These are phyloP conservation scores for Beta macrorhiza DNA, from an alignment of 179 eudicot species.

Conservation along the genomic window DNA sequence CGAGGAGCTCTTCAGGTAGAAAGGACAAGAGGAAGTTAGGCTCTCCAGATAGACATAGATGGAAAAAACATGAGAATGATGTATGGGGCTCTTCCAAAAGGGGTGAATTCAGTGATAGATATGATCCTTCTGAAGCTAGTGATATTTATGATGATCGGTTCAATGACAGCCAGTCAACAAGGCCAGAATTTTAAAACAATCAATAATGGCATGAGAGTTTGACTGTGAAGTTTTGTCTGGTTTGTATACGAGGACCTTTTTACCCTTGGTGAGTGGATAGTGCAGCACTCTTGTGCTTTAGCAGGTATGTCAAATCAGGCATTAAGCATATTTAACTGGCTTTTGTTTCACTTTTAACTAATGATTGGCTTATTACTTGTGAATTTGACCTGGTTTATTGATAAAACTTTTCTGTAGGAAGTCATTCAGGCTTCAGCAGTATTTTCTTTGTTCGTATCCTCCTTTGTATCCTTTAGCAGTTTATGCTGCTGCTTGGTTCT, in stretches of 20 bases:
- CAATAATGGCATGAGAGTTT: slow-evolving; percentile 13
- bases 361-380: slow-evolving; percentile 24
- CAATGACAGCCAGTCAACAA: slow-evolving; percentile 28
- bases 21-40: slow-evolving; percentile 39
- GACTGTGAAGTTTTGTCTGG: slow-evolving; percentile 8
- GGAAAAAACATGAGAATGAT: slow-evolving; percentile 30
- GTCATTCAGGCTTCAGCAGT: slow-evolving; percentile 58
- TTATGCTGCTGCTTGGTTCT: slow-evolving; percentile 16
- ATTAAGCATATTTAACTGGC: slow-evolving; percentile 15
- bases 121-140: slow-evolving; percentile 66
- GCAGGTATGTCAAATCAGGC: slow-evolving; percentile 34
- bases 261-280: background rate
- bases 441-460: slow-evolving; percentile 67
- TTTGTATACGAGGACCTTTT: slow-evolving; percentile 13
- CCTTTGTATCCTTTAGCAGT: slow-evolving; percentile 71
- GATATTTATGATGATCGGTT: slow-evolving; percentile 39
- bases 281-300: slow-evolving; percentile 17
- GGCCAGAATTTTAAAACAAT: slow-evolving; percentile 18
- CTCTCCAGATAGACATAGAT: slow-evolving; percentile 36
- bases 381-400: slow-evolving; percentile 38
- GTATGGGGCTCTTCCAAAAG: slow-evolving; percentile 34
- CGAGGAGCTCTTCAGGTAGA: slow-evolving; percentile 33
- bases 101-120: slow-evolving; percentile 67
- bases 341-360: slow-evolving; percentile 17
- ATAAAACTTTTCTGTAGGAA: slow-evolving; percentile 55